Evolutionary conservation across 148 eudicot genomes (phyloP), one percentile per base, ranked within the genome.

Genomic region (Rhododendron williamsianum): DNA sequence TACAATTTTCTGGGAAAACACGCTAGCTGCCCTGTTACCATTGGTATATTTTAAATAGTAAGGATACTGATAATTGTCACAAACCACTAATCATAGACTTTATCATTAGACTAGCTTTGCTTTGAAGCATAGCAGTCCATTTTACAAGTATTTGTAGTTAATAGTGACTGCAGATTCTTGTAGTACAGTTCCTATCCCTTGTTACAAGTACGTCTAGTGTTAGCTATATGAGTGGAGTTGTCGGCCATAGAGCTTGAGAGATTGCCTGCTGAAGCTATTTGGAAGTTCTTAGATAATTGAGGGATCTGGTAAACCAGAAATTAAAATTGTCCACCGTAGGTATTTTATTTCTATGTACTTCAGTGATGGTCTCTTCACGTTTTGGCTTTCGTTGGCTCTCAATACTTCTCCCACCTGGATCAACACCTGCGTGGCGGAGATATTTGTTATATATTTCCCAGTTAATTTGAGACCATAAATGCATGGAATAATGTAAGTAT

Each of bases 281-380:
- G 9, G 80, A 86, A 4, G 88, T 86, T 80, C 79, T 91, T 23
- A 30, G 81, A 74, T 82, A 86, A 45, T 86, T 87, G 4, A 84
- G 30, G 69, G 89, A 87, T 45, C 91, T 89, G 86, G 81, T 87
- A 51, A 89, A 87, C 89, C 89, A 91, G 82, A 91, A 91, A 45
- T 89, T 89, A 80, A 77, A 90, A 63, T 86, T 51, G 63, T 84
- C 87, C 51, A 6, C 86, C 8, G 88, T 86, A 19, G 78, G 84
- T 49, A 90, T 52, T 58, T 89, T 49, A 90, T 52, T 58, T 89
- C 85, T 45, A 90, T 76, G 82, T 89, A 90, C 81, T 89, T 90
- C 67, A 51, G 45, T 4, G 87, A 87, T 51, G 85, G 82, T 33
- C 81, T 91, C 25, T 69, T 72, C 67, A 76, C 63, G 49, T 83